Conservation (phyloP, 495 filamentous ascomycete species). For the Aspergillus coremiiformis region DNA sequence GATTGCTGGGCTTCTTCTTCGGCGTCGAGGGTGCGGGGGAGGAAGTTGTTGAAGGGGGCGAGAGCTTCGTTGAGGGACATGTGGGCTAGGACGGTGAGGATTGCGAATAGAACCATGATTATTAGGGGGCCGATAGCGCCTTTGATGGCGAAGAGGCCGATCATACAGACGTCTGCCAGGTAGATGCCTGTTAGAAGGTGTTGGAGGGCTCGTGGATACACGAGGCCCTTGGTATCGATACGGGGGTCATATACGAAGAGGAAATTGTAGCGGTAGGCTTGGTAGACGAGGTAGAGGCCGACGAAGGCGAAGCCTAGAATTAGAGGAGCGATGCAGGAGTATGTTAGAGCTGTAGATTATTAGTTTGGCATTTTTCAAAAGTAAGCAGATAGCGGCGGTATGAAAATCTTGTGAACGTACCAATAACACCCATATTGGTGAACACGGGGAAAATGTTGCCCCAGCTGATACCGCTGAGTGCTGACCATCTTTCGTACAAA, state of each 20-base stretch:
- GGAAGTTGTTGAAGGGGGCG: slow-evolving; percentile 63
- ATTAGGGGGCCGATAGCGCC: slow-evolving; percentile 64
- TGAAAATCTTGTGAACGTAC: slow-evolving; percentile 24
- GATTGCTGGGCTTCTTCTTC: slow-evolving; percentile 37
- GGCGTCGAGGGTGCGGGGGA: slow-evolving; percentile 51
- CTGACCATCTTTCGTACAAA: slow-evolving; percentile 55
- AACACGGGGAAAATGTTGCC: slow-evolving; percentile 81
- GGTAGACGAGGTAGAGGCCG: slow-evolving; percentile 72
- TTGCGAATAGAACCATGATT: slow-evolving; percentile 67
- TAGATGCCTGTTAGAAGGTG: slow-evolving; percentile 82
- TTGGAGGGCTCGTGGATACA: slow-evolving; percentile 81
- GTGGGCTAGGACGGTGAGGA: slow-evolving; percentile 74
- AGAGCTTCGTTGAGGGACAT: slow-evolving; percentile 67
- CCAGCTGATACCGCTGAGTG: slow-evolving; percentile 60
- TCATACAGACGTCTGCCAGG: slow-evolving; percentile 73
- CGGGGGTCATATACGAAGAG: slow-evolving; percentile 76
- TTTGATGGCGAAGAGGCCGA: slow-evolving; percentile 73
- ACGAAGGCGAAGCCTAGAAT: slow-evolving; percentile 77
- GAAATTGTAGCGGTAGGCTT: slow-evolving; percentile 88
- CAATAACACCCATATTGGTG: slow-evolving; percentile 82
- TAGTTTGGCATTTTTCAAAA: background rate
- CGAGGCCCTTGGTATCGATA: slow-evolving; percentile 81
- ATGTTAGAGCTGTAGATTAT: slow-evolving; percentile 51
- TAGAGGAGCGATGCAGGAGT: slow-evolving; percentile 78
- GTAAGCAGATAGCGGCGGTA: too few species aligned